These are phyloP conservation scores for Collybia mongolica DNA, from an alignment of 768 basidiomycete species.

Conservation along the genomic window DNA sequence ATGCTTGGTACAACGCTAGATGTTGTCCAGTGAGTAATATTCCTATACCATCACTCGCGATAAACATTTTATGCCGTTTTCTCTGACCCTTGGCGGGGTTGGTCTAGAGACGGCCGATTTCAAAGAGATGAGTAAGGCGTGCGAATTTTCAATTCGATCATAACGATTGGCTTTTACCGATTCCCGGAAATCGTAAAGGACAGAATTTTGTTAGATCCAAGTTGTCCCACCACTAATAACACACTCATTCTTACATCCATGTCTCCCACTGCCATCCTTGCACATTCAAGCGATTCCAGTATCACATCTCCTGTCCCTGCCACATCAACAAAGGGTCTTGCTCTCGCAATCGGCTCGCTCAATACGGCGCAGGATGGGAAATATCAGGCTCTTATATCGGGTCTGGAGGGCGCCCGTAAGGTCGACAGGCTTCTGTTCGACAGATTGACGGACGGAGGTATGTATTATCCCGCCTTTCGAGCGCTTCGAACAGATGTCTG, in stretches of 20 bases:
- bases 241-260: constrained; percentile 29
- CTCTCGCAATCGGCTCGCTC: constrained; percentile 77
- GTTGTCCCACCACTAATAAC: not conserved
- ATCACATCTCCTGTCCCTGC: constrained; percentile 15
- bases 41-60: too few relatives aligned
- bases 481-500: not conserved
- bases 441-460: constrained; percentile 79
- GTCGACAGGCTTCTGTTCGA: constrained; percentile 85
- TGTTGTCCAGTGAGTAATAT: too few relatives aligned
- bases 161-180: too few relatives aligned
- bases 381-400: constrained; percentile 69
- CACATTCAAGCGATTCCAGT: constrained; percentile 17
- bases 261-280: constrained; percentile 61
- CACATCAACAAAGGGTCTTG: constrained; percentile 39
- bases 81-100: too few relatives aligned
- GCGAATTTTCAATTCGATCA: too few relatives aligned
- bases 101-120: too few relatives aligned
- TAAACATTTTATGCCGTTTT: too few relatives aligned
- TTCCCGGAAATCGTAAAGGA: not conserved
- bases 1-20: too few relatives aligned
- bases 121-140: too few relatives aligned
- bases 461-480: constrained; percentile 12
- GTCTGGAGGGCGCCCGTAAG: constrained; percentile 48
- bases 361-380: constrained; percentile 76
- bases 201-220: not conserved